These are phyloP conservation scores for Cornus suecica DNA, from an alignment of 148 eudicot genomes.

Conservation along the genomic window DNA sequence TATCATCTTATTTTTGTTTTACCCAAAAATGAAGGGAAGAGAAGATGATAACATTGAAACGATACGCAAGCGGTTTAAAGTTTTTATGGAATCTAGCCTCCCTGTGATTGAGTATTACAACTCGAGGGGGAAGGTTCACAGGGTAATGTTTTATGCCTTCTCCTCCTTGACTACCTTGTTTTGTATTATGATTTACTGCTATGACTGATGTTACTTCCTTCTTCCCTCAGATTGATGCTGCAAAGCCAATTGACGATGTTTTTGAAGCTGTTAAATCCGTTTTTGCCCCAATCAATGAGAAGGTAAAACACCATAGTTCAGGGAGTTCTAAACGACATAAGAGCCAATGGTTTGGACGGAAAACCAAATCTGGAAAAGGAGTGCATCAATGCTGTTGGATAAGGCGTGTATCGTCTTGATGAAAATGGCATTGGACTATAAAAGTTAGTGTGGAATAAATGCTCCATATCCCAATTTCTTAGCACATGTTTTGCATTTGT, in stretches of 20 bases:
- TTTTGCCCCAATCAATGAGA: conserved; percentile 34
- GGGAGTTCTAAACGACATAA: conserved; percentile 6
- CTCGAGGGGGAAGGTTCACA: conserved; percentile 55
- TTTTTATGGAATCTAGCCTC: conserved; percentile 61
- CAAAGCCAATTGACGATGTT: conserved; percentile 60
- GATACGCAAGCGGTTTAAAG: conserved; percentile 61
- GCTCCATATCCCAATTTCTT: neutral
- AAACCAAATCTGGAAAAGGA: conserved; percentile 7
- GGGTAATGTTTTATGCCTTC: conserved; percentile 33
- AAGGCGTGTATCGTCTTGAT: neutral
- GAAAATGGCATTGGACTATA: neutral
- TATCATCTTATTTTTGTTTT: neutral
- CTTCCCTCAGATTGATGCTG: conserved; percentile 62
- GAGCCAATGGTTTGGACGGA: conserved; percentile 13
- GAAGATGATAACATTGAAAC: conserved; percentile 68
- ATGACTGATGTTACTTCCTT: conserved; percentile 13
- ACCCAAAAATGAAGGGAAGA: conserved; percentile 40
- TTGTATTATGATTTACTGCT: neutral
- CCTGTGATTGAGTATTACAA: conserved; percentile 63
- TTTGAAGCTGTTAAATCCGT: conserved; percentile 67
- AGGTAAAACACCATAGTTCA: conserved; percentile 38
- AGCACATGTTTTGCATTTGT: neutral
- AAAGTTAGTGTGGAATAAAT: neutral
- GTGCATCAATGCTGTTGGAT: neutral
- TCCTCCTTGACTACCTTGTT: neutral